Evolutionary conservation across 2,329 filamentous ascomycete species (phyloP), one percentile per base, ranked within the genome.

Genomic region (Colletotrichum cordylinicola): DNA sequence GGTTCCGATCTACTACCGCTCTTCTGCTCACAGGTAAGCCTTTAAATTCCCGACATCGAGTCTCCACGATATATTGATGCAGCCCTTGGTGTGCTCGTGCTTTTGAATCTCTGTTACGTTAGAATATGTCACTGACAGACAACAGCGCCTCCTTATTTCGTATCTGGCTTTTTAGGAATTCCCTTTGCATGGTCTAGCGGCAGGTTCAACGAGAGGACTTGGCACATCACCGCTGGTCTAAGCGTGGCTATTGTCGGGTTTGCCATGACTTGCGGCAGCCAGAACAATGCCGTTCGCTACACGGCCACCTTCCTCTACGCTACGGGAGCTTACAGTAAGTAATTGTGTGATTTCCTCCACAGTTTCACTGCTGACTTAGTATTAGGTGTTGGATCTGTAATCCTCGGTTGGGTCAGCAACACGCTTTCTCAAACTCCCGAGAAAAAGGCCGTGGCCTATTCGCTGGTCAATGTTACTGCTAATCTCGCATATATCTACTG

Each of bases 391-490:
- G 72, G 68, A 37, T 66, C 61, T 35, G 35, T 61, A 10, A 55
- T 76, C 2, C 86, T 95, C 6, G 90, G 92, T 4, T 97, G 94
- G 94, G 95, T 96, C 78, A 92, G 90, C 62, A 95, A 94, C 81
- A 93, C 92, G 2, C 88, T 96, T 67, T 94, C 94, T 1, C 89
- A 94, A n/a, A 94, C 94, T 5, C 93, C 93, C 0, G 91, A 93
- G 6, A 95, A 95, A 84, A 91, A 93, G 73, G 86, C 86, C 2
- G 86, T 93, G 1, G 93, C 93, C 0, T 83, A 95, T 4, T 90
- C 89, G 1, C 81, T 91, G 9, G 87, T 91, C 67, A 91, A 91
- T 78, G 88, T 88, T 0, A 83, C 90, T 78, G 90, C 88, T 5
- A 91, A 91, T 70, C 80, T 91, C 3, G 87, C 89, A 0, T 87